A percentile compares a stretch with the other conserved stretches of the same genome.
Evolutionary conservation across 2,329 filamentous ascomycete species (phyloP).

Genomic region (Scedosporium boydii): DNA sequence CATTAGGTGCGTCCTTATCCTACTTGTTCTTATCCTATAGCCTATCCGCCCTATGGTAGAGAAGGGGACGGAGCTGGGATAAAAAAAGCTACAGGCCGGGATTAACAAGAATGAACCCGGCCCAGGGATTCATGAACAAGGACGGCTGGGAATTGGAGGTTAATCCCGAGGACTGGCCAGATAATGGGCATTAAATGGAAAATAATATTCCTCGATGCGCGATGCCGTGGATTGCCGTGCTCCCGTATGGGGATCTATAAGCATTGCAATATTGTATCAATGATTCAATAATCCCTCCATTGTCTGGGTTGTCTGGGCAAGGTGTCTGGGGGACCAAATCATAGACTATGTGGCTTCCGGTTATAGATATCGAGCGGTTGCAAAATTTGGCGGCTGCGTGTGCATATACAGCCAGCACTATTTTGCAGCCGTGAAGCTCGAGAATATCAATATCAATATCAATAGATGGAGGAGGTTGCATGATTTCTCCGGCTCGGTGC

Average conservation of each 20-base stretch:
- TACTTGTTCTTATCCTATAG: neutral
- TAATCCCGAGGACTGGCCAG: neutral
- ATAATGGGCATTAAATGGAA: neutral
- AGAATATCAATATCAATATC: neutral
- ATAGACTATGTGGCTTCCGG: neutral
- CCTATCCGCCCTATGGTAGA: neutral
- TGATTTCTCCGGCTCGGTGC: neutral
- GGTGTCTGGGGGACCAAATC: neutral
- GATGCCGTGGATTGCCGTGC: neutral
- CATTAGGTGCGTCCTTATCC: neutral
- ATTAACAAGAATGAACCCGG: neutral
- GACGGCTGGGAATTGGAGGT: neutral
- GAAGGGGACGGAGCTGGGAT: neutral
- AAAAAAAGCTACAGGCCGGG: neutral
- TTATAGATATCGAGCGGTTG: neutral
- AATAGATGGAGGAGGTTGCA: neutral
- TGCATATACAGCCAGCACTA: neutral
- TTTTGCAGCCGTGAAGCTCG: neutral
- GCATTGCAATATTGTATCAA: neutral
- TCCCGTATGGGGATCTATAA: neutral
- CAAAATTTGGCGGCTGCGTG: neutral
- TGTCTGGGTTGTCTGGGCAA: neutral
- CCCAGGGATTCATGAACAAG: neutral
- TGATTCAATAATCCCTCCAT: neutral
- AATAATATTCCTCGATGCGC: neutral